phyloP scores from a whole-genome alignment of 2,329 filamentous ascomycete genomes.

The Coniochaeta hoffmannii region DNA sequence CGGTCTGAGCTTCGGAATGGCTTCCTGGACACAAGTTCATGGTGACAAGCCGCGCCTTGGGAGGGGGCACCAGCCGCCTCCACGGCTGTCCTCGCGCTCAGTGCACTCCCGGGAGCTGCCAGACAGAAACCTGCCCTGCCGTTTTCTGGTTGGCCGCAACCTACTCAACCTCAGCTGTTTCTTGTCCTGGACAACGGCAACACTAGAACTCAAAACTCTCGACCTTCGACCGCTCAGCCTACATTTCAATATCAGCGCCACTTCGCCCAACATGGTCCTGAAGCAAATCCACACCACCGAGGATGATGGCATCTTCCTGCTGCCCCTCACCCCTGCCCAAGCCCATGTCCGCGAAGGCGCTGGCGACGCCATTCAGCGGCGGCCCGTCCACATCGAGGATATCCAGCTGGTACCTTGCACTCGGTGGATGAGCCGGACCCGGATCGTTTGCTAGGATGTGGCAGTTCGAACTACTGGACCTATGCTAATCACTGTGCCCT shows the following conservation, averaged over 20 bases:
- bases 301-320: too few relatives aligned
- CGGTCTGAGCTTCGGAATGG: neutral
- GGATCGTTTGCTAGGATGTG: neutral
- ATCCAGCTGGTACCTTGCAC: neutral
- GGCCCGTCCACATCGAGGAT: too few relatives aligned
- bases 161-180: neutral
- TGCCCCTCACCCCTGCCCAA: too few relatives aligned
- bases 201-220: too few relatives aligned
- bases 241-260: too few relatives aligned
- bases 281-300: too few relatives aligned
- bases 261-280: too few relatives aligned
- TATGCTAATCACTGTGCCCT: neutral
- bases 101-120: neutral
- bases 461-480: neutral
- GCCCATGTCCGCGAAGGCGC: too few relatives aligned
- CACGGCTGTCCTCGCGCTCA: neutral
- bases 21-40: neutral
- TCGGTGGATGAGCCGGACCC: neutral
- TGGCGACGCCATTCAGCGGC: too few relatives aligned
- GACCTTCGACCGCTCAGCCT: too few relatives aligned
- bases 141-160: too few relatives aligned
- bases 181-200: neutral
- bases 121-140: neutral
- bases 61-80: neutral
- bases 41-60: neutral